phyloP scores from a whole-genome alignment of 805 yeast genomes.

The Monosporozyma aerobia region DNA sequence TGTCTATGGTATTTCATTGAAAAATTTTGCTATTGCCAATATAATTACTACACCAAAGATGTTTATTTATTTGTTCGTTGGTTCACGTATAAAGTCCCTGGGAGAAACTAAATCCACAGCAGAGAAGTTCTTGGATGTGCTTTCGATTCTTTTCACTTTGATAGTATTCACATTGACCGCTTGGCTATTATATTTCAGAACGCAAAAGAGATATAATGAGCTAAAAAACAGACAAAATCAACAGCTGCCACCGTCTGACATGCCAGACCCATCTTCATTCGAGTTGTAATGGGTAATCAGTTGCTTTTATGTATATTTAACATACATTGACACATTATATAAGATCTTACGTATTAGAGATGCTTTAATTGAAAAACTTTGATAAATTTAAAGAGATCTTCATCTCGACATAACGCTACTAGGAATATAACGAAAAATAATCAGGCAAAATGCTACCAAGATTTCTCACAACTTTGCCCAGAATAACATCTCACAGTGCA shows the following conservation, averaged over 20 bases:
- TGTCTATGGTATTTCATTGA: conserved; percentile 60
- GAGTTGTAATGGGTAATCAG: conserved; percentile 2
- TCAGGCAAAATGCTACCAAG: neutral
- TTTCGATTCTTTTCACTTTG: conserved; percentile 51
- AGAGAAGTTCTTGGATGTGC: conserved; percentile 50
- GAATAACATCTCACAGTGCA: neutral
- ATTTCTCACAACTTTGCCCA: neutral
- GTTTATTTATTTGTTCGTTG: conserved; percentile 67
- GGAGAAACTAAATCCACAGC: conserved; percentile 48
- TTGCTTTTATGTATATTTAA: neutral
- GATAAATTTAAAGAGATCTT: neutral
- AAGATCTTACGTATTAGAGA: neutral
- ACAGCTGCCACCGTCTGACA: neutral
- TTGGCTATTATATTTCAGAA: conserved; percentile 53
- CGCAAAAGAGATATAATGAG: conserved; percentile 25
- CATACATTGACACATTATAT: neutral
- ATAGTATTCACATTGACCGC: conserved; percentile 51
- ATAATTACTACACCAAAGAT: conserved; percentile 73
- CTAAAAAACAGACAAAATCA: neutral
- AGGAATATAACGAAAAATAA: neutral
- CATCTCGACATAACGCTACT: neutral
- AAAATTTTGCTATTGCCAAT: conserved; percentile 62
- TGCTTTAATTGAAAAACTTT: neutral
- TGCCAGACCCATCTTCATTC: conserved; percentile 5
- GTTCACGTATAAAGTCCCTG: conserved; percentile 59